These are phyloP conservation scores for Aeminium ludgeri DNA, from an alignment of 495 filamentous ascomycete genomes.

Conservation along the genomic window DNA sequence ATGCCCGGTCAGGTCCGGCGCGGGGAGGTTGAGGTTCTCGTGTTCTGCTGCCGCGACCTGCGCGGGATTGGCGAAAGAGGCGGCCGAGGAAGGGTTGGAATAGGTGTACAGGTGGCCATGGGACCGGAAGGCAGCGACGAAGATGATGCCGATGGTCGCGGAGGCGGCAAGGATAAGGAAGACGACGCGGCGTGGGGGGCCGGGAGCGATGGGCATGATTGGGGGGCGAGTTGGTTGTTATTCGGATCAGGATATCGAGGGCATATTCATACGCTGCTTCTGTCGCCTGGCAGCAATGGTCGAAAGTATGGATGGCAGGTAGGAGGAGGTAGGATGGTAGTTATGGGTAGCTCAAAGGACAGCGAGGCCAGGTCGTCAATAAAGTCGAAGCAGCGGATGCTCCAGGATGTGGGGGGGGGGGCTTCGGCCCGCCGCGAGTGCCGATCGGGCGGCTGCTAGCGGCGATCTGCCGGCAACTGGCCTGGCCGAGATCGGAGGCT, in stretches of 20 bases:
- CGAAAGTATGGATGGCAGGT: not conserved
- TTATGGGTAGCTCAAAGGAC: not conserved
- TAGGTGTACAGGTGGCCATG: not conserved
- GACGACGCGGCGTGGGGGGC: conserved; percentile 2
- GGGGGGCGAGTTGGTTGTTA: not conserved
- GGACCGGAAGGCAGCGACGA: conserved; percentile 12
- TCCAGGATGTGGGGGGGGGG: too few species aligned
- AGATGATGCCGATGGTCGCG: conserved; percentile 11
- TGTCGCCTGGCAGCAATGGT: not conserved
- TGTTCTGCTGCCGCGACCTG: too few species aligned
- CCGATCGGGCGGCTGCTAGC: too few species aligned
- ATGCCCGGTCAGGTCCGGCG: conserved; percentile 42
- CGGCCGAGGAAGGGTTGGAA: not conserved
- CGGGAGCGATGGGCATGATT: conserved; percentile 7
- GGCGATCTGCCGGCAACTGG: too few species aligned
- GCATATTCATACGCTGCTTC: not conserved
- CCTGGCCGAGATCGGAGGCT: too few species aligned
- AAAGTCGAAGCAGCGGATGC: too few species aligned
- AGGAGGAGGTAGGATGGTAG: not conserved
- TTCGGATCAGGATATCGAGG: not conserved
- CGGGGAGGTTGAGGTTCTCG: too few species aligned
- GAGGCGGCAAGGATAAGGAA: conserved; percentile 9
- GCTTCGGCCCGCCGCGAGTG: too few species aligned
- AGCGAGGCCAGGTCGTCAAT: too few species aligned
- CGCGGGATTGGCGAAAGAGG: too few species aligned